Conservation (phyloP, 2,329 filamentous ascomycete species). For the Ophiocordyceps camponoti-leonardi region DNA sequence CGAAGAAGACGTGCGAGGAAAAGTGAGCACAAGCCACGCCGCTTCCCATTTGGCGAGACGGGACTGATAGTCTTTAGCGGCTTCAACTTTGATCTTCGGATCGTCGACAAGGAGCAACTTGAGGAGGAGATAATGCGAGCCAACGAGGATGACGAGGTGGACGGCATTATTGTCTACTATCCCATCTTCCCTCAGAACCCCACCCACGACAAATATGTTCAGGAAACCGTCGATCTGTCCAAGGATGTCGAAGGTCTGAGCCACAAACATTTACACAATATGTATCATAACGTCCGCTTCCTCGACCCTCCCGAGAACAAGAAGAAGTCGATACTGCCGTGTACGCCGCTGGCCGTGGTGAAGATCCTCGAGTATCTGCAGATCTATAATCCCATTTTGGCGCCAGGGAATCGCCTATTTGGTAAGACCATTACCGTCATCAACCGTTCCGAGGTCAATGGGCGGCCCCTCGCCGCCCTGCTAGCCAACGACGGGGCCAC, state of each 20-base stretch:
- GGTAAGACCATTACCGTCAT: conserved; percentile 93
- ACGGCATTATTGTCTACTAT: conserved; percentile 96
- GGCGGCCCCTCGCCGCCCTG: conserved; percentile 76
- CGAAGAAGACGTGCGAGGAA: conserved; percentile 86
- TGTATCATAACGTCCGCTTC: conserved; percentile 97
- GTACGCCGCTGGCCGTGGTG: conserved; percentile 87
- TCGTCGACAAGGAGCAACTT: conserved; percentile 70
- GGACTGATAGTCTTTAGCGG: conserved; percentile 40
- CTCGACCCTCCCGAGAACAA: conserved; percentile 60
- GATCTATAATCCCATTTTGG: conserved; percentile 90
- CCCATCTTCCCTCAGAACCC: conserved; percentile 75
- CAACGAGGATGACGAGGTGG: conserved; percentile 60
- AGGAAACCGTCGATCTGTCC: conserved; percentile 74
- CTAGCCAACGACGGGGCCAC: conserved; percentile 91
- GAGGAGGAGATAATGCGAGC: conserved; percentile 78
- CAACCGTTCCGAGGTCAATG: conserved; percentile 92
- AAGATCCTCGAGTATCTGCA: conserved; percentile 93
- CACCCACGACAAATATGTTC: conserved; percentile 82
- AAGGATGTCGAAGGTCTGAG: conserved; percentile 95
- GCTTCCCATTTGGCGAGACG: neutral
- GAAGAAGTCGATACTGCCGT: conserved; percentile 86
- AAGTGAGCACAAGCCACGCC: conserved; percentile 48
- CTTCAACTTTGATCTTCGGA: conserved; percentile 74
- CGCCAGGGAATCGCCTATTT: conserved; percentile 82
- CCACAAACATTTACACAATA: conserved; percentile 93